These are phyloP conservation scores for Conoideocrella luteorostrata DNA, from an alignment of 2,329 filamentous ascomycete species.

Conservation along the genomic window DNA sequence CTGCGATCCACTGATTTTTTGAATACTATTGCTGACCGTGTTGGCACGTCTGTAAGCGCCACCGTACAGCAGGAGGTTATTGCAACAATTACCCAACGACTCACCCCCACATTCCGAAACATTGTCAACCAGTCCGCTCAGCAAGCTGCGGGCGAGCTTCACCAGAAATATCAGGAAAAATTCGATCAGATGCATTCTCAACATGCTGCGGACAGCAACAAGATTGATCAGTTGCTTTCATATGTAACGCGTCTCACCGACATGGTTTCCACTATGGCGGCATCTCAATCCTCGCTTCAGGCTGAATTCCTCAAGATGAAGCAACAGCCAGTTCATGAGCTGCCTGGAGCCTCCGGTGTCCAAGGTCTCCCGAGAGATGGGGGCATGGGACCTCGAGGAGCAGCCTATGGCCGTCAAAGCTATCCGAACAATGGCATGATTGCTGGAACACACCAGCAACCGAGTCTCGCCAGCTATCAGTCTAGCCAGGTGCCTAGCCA, in stretches of 20 bases:
- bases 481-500: conserved; percentile 22
- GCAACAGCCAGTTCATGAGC: conserved; percentile 40
- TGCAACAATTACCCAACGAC: conserved; percentile 51
- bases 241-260: conserved; percentile 61
- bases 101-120: conserved; percentile 61
- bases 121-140: conserved; percentile 61
- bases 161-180: conserved; percentile 51
- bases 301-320: conserved; percentile 54
- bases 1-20: conserved; percentile 69
- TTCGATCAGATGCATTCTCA: conserved; percentile 46
- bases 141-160: conserved; percentile 61
- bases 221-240: conserved; percentile 66
- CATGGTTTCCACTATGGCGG: conserved; percentile 63
- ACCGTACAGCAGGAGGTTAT: conserved; percentile 66
- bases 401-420: conserved; percentile 9
- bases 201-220: conserved; percentile 45
- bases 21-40: conserved; percentile 61
- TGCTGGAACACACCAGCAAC: conserved; percentile 17
- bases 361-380: conserved; percentile 7
- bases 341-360: conserved; percentile 23
- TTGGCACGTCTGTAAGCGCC: conserved; percentile 59
- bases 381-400: conserved; percentile 1
- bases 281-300: conserved; percentile 63
- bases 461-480: conserved; percentile 27
- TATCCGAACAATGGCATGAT: conserved; percentile 21